These are phyloP conservation scores for Staphylotrichum tortipilum DNA, from an alignment of 495 filamentous ascomycete species.

Conservation along the genomic window DNA sequence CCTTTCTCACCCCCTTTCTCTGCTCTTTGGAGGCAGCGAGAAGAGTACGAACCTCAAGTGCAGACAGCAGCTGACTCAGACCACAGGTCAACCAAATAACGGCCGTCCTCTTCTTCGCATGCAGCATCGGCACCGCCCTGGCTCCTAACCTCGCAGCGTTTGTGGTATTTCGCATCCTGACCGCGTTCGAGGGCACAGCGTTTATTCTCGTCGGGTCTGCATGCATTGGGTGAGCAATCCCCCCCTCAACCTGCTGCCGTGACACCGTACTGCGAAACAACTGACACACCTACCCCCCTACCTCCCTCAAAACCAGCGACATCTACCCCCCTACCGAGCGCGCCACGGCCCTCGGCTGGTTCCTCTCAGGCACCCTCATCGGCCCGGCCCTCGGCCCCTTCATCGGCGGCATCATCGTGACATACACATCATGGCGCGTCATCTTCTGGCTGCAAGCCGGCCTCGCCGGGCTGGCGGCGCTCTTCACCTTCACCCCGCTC, in stretches of 20 bases:
- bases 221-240: constrained; percentile 39
- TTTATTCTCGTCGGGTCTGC: constrained; percentile 59
- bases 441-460: constrained; percentile 69
- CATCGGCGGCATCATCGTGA: constrained; percentile 60
- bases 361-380: constrained; percentile 58
- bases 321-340: constrained; percentile 57
- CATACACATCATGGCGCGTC: constrained; percentile 56
- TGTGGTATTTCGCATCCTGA: constrained; percentile 61
- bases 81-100: constrained; percentile 43
- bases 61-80: neutral
- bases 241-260: neutral
- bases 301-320: constrained; percentile 32
- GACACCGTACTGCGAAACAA: neutral
- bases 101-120: constrained; percentile 50
- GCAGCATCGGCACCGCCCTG: constrained; percentile 58
- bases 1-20: no score
- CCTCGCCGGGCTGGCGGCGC: constrained; percentile 47
- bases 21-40: no score
- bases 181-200: constrained; percentile 63
- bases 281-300: neutral
- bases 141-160: constrained; percentile 58
- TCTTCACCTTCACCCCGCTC: constrained; percentile 50
- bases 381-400: constrained; percentile 66
- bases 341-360: constrained; percentile 62
- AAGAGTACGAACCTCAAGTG: no score